A percentile compares a stretch with the other conserved stretches of the same genome.
phyloP scores from a whole-genome alignment of 2,329 filamentous ascomycete species.

The Aspergillus pseudonomiae region DNA sequence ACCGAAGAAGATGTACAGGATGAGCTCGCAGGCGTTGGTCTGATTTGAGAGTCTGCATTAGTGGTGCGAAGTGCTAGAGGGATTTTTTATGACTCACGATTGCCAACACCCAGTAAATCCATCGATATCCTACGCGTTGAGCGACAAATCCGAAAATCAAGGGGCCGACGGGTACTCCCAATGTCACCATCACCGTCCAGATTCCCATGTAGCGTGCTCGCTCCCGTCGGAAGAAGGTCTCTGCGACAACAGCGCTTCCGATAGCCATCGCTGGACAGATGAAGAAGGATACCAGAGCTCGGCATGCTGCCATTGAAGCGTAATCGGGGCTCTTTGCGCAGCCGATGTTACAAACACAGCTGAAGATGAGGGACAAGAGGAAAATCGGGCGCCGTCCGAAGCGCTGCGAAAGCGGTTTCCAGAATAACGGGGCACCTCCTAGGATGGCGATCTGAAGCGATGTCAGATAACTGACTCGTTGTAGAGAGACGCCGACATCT shows the following conservation, averaged over 20 bases:
- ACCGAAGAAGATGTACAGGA: conserved; percentile 58
- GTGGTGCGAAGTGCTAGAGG: neutral
- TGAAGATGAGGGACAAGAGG: conserved; percentile 53
- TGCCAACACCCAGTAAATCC: conserved; percentile 61
- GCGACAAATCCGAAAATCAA: conserved; percentile 47
- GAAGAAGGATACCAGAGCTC: conserved; percentile 56
- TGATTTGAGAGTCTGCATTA: conserved; percentile 27
- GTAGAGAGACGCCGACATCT: conserved; percentile 53
- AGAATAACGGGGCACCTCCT: conserved; percentile 56
- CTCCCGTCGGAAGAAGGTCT: conserved; percentile 58
- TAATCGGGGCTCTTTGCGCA: conserved; percentile 55
- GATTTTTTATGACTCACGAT: conserved; percentile 44
- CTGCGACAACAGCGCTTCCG: conserved; percentile 58
- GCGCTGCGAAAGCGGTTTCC: conserved; percentile 55
- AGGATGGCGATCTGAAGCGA: conserved; percentile 57
- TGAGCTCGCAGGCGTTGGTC: conserved; percentile 58
- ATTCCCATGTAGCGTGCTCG: conserved; percentile 57
- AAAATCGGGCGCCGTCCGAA: conserved; percentile 59
- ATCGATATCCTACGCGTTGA: conserved; percentile 55
- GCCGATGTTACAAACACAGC: conserved; percentile 54
- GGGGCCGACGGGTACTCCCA: conserved; percentile 47
- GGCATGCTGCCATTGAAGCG: conserved; percentile 52
- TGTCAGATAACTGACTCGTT: conserved; percentile 56
- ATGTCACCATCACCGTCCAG: conserved; percentile 56
- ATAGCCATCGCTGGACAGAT: conserved; percentile 56